Percentiles rank a stretch among this genome's conserved stretches.
Conservation (phyloP, 345 rosid species). For the Draba incana region DNA sequence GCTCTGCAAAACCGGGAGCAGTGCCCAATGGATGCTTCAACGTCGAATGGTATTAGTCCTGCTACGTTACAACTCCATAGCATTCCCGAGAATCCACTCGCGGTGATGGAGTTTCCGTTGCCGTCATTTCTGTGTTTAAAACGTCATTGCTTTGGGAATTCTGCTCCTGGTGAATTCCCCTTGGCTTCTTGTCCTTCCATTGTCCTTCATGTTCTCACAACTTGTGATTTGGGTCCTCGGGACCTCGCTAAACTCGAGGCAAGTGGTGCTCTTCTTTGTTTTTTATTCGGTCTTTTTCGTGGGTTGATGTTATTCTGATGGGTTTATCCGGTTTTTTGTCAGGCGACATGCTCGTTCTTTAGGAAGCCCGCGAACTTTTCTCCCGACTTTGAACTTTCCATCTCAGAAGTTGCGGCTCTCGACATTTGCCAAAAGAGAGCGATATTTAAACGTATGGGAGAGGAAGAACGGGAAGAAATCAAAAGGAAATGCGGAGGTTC, state of each 20-base stretch:
- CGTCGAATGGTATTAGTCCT: conserved; percentile 34
- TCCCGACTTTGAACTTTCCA: conserved; percentile 78
- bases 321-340: conserved; percentile 42
- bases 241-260: conserved; percentile 43
- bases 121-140: conserved; percentile 18
- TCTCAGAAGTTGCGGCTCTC: conserved; percentile 95
- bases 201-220: conserved; percentile 40
- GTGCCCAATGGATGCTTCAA: conserved; percentile 42
- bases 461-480: conserved; percentile 62
- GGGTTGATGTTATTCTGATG: conserved; percentile 55
- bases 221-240: conserved; percentile 37
- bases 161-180: conserved; percentile 38
- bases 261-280: not conserved
- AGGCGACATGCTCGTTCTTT: conserved; percentile 96
- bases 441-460: conserved; percentile 77
- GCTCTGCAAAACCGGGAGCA: conserved; percentile 26
- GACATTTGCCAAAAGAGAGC: conserved; percentile 85
- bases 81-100: conserved; percentile 23
- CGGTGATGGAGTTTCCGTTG: conserved; percentile 23
- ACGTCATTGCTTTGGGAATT: conserved; percentile 40
- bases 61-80: conserved; percentile 34
- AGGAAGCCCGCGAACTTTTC: conserved; percentile 87
- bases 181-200: conserved; percentile 40
- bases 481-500: conserved; percentile 89
- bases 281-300: not conserved